phyloP scores from a whole-genome alignment of 805 yeast genomes.

The Yarrowia sp. region DNA sequence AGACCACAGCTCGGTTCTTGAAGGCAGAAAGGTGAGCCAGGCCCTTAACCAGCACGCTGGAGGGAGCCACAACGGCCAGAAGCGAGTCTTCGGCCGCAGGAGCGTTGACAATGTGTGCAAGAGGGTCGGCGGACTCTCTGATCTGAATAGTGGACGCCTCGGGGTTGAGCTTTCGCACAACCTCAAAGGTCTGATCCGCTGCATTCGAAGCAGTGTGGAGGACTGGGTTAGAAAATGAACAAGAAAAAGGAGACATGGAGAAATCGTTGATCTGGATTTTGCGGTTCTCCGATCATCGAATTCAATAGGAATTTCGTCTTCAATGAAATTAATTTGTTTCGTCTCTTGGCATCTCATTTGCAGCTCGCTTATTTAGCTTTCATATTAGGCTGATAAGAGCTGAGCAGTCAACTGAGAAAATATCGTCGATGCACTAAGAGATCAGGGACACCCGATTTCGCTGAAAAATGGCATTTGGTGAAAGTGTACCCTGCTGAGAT shows the following conservation, averaged over 20 bases:
- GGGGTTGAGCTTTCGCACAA: conserved; percentile 30
- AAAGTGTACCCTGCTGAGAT: too few relatives aligned
- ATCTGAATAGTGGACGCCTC: conserved; percentile 22
- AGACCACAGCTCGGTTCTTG: conserved; percentile 56
- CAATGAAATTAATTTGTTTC: too few relatives aligned
- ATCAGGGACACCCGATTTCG: too few relatives aligned
- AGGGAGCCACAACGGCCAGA: conserved; percentile 57
- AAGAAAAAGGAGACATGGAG: too few relatives aligned
- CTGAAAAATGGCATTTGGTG: too few relatives aligned
- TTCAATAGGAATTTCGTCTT: not conserved
- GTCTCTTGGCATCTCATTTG: too few relatives aligned
- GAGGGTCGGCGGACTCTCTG: conserved; percentile 37
- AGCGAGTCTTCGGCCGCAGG: conserved; percentile 29
- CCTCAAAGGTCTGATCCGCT: conserved; percentile 36
- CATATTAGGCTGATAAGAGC: not conserved
- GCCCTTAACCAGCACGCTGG: conserved; percentile 58
- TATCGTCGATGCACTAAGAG: too few relatives aligned
- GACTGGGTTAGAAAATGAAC: conserved; percentile 11
- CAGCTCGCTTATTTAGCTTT: conserved; percentile 17
- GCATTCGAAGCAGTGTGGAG: conserved; percentile 38
- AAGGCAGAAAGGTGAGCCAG: conserved; percentile 64
- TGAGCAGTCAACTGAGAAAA: too few relatives aligned
- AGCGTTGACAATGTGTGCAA: conserved; percentile 30
- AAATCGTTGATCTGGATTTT: not conserved
- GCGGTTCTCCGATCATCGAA: not conserved